A percentile compares a stretch with the other conserved stretches of the same genome.
Evolutionary conservation across 2,329 filamentous ascomycete species (phyloP).

Genomic region (Apiospora aurea): DNA sequence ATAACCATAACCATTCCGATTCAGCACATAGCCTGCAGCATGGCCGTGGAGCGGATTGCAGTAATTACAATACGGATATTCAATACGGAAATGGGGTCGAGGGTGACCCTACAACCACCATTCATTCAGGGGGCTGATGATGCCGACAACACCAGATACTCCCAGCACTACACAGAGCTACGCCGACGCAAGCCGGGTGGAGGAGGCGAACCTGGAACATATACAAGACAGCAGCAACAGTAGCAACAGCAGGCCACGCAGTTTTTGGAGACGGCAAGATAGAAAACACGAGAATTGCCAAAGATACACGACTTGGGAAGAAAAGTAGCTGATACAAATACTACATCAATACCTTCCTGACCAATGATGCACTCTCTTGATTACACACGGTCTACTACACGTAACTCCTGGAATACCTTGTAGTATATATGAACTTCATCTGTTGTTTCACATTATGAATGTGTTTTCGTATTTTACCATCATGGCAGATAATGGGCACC

Average conservation of each 20-base stretch:
- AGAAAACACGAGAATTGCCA: neutral
- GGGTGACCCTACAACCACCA: neutral
- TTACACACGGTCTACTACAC: neutral
- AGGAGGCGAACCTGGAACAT: neutral
- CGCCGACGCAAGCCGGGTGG: neutral
- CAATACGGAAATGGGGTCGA: neutral
- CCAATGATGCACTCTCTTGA: neutral
- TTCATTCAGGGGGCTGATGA: neutral
- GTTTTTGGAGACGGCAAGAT: constrained; percentile 8
- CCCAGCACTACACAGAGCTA: neutral
- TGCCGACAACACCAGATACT: neutral
- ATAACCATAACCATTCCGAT: neutral
- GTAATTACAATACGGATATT: too few species aligned
- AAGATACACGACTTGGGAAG: neutral
- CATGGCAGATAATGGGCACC: neutral
- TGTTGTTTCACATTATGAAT: neutral
- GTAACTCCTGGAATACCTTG: neutral
- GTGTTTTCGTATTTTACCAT: neutral
- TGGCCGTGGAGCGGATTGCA: neutral
- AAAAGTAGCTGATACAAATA: neutral
- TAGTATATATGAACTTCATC: neutral
- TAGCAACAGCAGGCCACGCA: neutral
- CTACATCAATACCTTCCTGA: neutral
- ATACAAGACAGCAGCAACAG: neutral
- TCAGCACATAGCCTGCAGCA: neutral